Evolutionary conservation across 768 basidiomycete genomes (phyloP).

Genomic region (Termitomyces sp.): DNA sequence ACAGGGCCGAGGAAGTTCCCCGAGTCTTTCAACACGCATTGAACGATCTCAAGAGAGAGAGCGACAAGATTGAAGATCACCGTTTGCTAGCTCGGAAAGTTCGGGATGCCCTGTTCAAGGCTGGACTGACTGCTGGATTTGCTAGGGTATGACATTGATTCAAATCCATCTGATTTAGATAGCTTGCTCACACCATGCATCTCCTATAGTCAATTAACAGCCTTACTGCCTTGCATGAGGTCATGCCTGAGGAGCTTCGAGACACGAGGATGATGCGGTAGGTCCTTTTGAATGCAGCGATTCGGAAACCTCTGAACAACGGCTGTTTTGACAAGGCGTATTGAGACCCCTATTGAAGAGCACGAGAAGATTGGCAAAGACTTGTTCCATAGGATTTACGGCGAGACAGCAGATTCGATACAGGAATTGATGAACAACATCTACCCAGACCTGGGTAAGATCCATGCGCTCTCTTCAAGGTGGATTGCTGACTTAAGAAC

Average conservation of each 20-base stretch:
- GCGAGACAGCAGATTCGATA: constrained; percentile 48
- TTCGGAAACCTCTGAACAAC: background rate
- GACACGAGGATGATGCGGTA: constrained; percentile 43
- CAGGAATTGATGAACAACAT: constrained; percentile 41
- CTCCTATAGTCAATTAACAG: constrained; percentile 50
- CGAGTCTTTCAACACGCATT: constrained; percentile 47
- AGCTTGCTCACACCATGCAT: background rate
- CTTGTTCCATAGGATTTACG: constrained; percentile 50
- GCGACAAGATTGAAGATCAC: constrained; percentile 27
- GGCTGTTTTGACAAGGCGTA: background rate
- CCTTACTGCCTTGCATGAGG: constrained; percentile 43
- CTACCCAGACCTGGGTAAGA: constrained; percentile 63
- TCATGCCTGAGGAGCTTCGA: constrained; percentile 45
- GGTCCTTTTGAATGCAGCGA: background rate
- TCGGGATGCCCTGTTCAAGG: constrained; percentile 60
- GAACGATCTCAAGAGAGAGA: constrained; percentile 32
- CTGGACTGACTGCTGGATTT: constrained; percentile 52
- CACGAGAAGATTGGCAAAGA: constrained; percentile 34
- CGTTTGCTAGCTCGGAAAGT: constrained; percentile 46
- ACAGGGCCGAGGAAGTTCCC: constrained; percentile 53
- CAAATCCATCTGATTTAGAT: background rate
- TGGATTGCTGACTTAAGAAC: constrained; percentile 1
- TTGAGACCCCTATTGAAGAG: constrained; percentile 26
- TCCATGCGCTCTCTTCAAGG: background rate
- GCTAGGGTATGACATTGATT: constrained; percentile 39